Base-by-base conservation (phyloP, 306 rosid genomes). In the Trifolium repens region DNA sequence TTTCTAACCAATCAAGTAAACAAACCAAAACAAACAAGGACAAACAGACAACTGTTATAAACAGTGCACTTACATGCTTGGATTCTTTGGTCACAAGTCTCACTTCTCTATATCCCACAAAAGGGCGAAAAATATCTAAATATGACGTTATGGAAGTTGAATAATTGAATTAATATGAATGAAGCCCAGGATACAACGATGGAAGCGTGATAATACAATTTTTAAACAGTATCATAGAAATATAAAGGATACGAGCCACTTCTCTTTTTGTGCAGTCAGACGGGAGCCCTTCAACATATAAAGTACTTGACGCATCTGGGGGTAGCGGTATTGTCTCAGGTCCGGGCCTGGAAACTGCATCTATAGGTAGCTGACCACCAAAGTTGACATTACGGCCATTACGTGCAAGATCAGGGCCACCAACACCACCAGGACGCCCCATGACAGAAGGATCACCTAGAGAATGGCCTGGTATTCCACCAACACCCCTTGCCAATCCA, bases 251-350 rank as follows among this genome's bases (percentile, higher is more conserved):
- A 93, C 93, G 91, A 17, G 98, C 91, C 77, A 93, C 98, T 84
- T 93, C 98, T 76, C 98, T 84, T 82, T 76, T 87, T 4, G 92
- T 78, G 87, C 92, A 78, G 83, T 93, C 96, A 61, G 93, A 65
- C 57, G 96, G 97, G 78, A 90, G 97, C 43, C 97, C 96, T 88
- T 92, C 96, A 84, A 90, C 91, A 82, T 92, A 93, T 69, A 93
- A 84, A 66, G 98, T 93, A 81, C 82, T 87, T 47, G 98, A 84
- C 62, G 96, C 96, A 83, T 90, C 96, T 46, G 88, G 89, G 26
- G 96, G 98, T 39, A 93, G 89, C 34, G 88, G 92, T 55, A 81
- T 71, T 64, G 87, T 81, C 86, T 89, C 98, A 37, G 79, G 96
- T 73, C 88, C 88, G 13, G 83, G 85, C 79, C 91, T 85, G 82